Evolutionary conservation across 192 early-diverging fungal species (phyloP).

Genomic region (Entomortierella chlamydospora): DNA sequence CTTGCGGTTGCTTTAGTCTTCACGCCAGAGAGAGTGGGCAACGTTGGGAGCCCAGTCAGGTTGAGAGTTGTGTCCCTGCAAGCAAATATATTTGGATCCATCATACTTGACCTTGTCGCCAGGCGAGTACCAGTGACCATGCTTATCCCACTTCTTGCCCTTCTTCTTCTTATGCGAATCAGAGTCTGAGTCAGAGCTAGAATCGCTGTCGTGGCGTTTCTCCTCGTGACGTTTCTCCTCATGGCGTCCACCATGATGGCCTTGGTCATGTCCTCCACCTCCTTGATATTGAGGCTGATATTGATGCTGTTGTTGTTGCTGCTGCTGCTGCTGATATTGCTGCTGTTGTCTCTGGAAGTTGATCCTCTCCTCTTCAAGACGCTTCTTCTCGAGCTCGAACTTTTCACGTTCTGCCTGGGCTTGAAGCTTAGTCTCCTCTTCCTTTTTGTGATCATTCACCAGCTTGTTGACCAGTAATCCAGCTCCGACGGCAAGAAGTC

Average conservation of each 20-base stretch:
- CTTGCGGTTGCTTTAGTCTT: slow-evolving; percentile 32
- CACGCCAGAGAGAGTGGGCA: slow-evolving; percentile 63
- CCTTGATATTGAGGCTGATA: not conserved
- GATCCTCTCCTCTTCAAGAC: slow-evolving; percentile 28
- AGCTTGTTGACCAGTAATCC: slow-evolving; percentile 59
- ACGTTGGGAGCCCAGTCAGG: slow-evolving; percentile 60
- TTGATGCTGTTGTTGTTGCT: slow-evolving; percentile 8
- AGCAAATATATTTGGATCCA: slow-evolving; percentile 57
- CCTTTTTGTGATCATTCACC: slow-evolving; percentile 48
- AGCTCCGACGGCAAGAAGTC: slow-evolving; percentile 58
- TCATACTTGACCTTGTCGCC: slow-evolving; percentile 64
- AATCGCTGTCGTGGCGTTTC: slow-evolving; percentile 1
- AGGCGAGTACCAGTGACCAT: slow-evolving; percentile 58
- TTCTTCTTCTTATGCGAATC: slow-evolving; percentile 31
- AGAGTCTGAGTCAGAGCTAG: slow-evolving; percentile 14
- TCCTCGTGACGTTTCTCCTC: slow-evolving; percentile 22
- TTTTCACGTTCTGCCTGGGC: slow-evolving; percentile 23
- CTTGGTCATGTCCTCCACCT: slow-evolving; percentile 7
- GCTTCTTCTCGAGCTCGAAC: slow-evolving; percentile 28
- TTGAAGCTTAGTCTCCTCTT: slow-evolving; percentile 25
- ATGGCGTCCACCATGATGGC: slow-evolving; percentile 14
- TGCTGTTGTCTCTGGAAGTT: slow-evolving; percentile 27
- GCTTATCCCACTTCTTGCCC: slow-evolving; percentile 56
- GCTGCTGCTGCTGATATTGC: slow-evolving; percentile 16
- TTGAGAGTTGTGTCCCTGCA: slow-evolving; percentile 61